Evolutionary conservation across 371 early-diverging fungal genomes (phyloP).

Genomic region (Syncephalastrum racemosum): DNA sequence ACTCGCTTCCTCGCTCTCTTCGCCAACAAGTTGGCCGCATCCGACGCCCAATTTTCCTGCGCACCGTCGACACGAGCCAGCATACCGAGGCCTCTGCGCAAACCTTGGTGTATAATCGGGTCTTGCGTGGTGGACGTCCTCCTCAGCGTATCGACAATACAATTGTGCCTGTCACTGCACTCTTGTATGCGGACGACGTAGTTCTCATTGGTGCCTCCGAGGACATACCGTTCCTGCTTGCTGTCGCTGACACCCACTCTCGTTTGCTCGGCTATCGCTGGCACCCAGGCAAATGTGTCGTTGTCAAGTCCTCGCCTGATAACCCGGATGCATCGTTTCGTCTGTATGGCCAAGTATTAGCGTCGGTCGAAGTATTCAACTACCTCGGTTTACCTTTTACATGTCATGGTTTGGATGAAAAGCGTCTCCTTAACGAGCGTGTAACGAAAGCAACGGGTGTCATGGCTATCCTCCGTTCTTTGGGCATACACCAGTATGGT

Average conservation of each 20-base stretch:
- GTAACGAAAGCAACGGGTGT: slow-evolving; percentile 4
- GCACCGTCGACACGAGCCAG: background rate
- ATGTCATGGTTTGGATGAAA: too few species aligned
- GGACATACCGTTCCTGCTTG: slow-evolving; percentile 8
- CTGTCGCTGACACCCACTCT: slow-evolving; percentile 9
- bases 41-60: background rate
- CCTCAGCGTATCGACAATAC: background rate
- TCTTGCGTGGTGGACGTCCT: background rate
- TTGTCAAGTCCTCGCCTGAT: background rate
- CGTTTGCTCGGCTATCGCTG: slow-evolving; percentile 14
- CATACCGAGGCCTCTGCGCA: too few species aligned
- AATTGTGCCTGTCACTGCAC: slow-evolving; percentile 4
- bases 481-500: slow-evolving; percentile 4
- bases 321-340: background rate
- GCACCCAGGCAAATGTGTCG: slow-evolving; percentile 18
- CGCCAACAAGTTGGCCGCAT: slow-evolving; percentile 3
- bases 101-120: too few species aligned
- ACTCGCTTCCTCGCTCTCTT: slow-evolving; percentile 8
- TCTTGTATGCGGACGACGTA: slow-evolving; percentile 21
- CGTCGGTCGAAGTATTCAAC: background rate
- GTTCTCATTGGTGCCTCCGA: slow-evolving; percentile 10
- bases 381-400: slow-evolving; percentile 9
- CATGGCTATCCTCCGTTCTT: background rate
- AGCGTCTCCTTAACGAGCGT: background rate
- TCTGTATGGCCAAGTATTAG: background rate